These are phyloP conservation scores for Telopea speciosissima DNA, from an alignment of 177 flowering plant genomes.

Conservation along the genomic window DNA sequence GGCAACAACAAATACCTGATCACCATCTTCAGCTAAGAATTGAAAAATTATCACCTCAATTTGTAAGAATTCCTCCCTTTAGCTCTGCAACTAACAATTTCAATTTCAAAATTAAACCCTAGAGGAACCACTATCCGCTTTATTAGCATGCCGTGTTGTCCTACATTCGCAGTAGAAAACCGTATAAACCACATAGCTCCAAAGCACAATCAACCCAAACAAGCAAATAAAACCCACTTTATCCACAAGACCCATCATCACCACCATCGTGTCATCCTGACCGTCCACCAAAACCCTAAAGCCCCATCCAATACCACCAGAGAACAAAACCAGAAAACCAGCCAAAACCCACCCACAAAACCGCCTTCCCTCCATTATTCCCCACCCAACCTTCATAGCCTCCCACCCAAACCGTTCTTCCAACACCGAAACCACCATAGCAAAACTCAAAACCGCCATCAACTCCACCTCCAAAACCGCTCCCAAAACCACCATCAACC, in stretches of 20 bases:
- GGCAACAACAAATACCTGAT: too few species aligned
- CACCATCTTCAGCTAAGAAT: not conserved
- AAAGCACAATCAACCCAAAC: conserved; percentile 7
- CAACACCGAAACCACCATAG: conserved; percentile 43
- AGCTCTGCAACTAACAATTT: not conserved
- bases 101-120: not conserved
- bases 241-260: not conserved
- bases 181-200: conserved; percentile 12
- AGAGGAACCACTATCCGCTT: not conserved
- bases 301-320: conserved; percentile 26
- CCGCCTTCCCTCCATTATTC: conserved; percentile 41
- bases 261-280: conserved; percentile 5
- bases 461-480: conserved; percentile 30
- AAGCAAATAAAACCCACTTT: conserved; percentile 12
- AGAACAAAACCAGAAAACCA: conserved; percentile 21
- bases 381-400: conserved; percentile 35
- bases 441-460: conserved; percentile 42
- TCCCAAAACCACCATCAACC: conserved; percentile 18
- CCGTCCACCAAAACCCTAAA: conserved; percentile 29
- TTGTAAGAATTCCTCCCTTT: not conserved
- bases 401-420: conserved; percentile 44
- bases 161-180: conserved; percentile 17
- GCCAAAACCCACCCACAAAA: conserved; percentile 38
- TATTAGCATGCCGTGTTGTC: not conserved
- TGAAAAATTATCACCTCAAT: too few species aligned